Evolutionary conservation across 2,329 filamentous ascomycete species (phyloP), one percentile per base, ranked within the genome.

Genomic region (Exophiala lecanii-corni): DNA sequence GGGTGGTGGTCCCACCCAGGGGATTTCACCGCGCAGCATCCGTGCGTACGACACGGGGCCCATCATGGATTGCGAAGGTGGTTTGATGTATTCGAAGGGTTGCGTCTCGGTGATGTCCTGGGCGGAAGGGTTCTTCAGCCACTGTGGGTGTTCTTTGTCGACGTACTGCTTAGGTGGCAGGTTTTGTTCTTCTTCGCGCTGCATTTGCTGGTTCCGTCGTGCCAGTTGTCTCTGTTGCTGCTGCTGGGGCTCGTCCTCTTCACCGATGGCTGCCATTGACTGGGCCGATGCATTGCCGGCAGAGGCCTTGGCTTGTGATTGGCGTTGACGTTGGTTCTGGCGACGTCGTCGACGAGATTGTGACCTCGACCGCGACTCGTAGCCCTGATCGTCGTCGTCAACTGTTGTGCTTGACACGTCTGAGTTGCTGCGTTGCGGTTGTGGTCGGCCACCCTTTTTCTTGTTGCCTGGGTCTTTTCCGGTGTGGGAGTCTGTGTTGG

Each of bases 11-110:
- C 70, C 69, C 38, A 74, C 62, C 62, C 75, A 66, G 3, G 74
- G 74, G 43, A 77, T 75, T 58, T 77, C 74, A 19, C 73, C 74
- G 49, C 74, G 60, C 65, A 71, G 66, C 26, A 73, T 73, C 31
- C 73, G 62, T 10, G 74, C 72, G 41, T 72, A 63, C 13, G 74
- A 76, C 21, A 78, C 74, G 4, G 74, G 74, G 1, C 74, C 74
- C 48, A 74, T 69, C 74, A 77, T 78, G 39, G 67, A 72, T 34
- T 74, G 75, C 55, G 66, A 69, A 50, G 76, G 73, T 9, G 73
- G 72, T 5, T 74, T 74, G 50, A 78, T 76, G 34, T 69, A 70
- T 57, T 77, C 73, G 49, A 77, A 76, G 20, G 71, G 69, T 45
- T 70, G 65, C 66, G 73, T 71, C 46, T 65, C 61, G 31, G 71